Base-by-base conservation (phyloP, 1,284 basidiomycete species). In the Papiliotrema flavescens region DNA sequence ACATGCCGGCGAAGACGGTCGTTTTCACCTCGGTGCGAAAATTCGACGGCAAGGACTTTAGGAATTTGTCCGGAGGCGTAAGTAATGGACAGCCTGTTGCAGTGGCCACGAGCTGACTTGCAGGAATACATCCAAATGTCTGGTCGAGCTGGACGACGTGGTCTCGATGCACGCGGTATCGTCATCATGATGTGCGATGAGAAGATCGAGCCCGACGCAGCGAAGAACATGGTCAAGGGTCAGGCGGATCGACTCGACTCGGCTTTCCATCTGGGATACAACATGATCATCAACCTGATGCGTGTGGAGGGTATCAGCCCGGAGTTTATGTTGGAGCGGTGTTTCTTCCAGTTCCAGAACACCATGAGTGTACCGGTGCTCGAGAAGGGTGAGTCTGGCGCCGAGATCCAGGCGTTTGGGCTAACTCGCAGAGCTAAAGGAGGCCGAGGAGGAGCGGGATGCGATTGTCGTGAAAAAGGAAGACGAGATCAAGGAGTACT, bases 131-230 rank as follows among this genome's bases (percentile, higher is more conserved):
- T 96, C 65, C 94, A 98, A 73, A 99, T 99, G 96, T 95, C 93
- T 1, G 96, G 96, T 53, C 89, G 96, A 63, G 96, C 96, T 4
- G 96, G 96, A 66, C 87, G 96, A 71, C 86, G 96, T 79, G 96
- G 96, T 44, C 79, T 98, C 54, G 96, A 99, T 73, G 95, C 98
- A 63, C 85, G 96, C n/a, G 96, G 96, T 60, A 93, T 99, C 53
- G 96, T 99, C 60, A 98, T 99, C 70, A 92, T 99, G 92, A 98
- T 99, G 96, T 91, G 89, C 73, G 95, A 98, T 76, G 93, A 97
- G 78, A 97, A 96, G 78, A 81, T 99, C 49, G 96, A 98, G 70
- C 94, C 96, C 0, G 76, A 84, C 2, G 84, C 87, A 0, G 95
- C 96, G 45, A 98, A 97, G 80, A 84, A 82, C 53, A 98, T 99